Evolutionary conservation across 805 yeast genomes (phyloP).

Genomic region (Teunomyces tritomae): DNA sequence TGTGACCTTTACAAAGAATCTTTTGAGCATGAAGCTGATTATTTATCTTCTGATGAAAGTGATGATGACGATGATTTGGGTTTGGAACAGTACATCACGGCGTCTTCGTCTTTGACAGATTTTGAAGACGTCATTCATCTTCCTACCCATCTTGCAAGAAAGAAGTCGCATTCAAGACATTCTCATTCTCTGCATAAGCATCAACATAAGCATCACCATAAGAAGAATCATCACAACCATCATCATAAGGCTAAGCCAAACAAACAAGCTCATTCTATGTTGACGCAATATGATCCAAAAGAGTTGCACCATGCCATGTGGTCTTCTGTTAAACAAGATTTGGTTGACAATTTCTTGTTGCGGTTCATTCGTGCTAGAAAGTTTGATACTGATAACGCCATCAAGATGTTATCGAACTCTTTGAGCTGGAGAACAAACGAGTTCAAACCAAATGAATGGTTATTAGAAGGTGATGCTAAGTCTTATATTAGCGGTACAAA

Average conservation of each 20-base stretch:
- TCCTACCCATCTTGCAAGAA: neutral
- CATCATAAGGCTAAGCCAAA: conserved; percentile 15
- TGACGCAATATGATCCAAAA: conserved; percentile 52
- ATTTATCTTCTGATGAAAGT: conserved; percentile 10
- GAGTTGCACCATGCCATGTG: conserved; percentile 54
- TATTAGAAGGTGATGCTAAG: conserved; percentile 71
- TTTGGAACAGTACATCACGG: conserved; percentile 33
- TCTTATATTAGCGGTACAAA: conserved; percentile 43
- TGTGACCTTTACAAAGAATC: conserved; percentile 17
- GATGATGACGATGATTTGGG: conserved; percentile 18
- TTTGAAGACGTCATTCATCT: conserved; percentile 10
- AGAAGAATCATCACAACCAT: neutral
- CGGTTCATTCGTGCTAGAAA: conserved; percentile 85
- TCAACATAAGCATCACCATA: neutral
- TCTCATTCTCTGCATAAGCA: neutral
- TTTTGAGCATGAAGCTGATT: conserved; percentile 13
- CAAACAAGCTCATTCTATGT: conserved; percentile 46
- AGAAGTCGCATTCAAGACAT: neutral
- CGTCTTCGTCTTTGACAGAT: conserved; percentile 24
- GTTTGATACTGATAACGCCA: conserved; percentile 68
- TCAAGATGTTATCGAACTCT: conserved; percentile 70
- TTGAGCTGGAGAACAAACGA: conserved; percentile 72
- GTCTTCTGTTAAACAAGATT: conserved; percentile 64
- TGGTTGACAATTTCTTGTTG: conserved; percentile 74
- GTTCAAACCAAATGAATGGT: conserved; percentile 56